Evolutionary conservation across 805 yeast genomes (phyloP).

Genomic region (Starmera pachycereana): DNA sequence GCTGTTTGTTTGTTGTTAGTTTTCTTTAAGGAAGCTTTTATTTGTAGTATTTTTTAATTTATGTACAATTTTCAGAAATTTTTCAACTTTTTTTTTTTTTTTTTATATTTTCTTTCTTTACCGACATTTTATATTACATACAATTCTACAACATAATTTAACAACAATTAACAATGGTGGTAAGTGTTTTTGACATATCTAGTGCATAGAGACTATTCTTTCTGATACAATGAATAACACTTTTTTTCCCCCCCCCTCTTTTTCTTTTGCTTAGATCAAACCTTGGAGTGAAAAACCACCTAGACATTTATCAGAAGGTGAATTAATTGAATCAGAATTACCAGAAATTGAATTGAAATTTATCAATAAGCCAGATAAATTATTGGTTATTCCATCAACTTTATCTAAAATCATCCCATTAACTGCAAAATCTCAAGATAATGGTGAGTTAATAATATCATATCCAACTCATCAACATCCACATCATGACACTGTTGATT

Average conservation of each 20-base stretch:
- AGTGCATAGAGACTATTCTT: no score
- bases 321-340: constrained; percentile 14
- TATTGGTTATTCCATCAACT: neutral
- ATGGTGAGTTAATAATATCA: constrained; percentile 1
- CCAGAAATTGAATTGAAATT: neutral
- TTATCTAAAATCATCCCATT: neutral
- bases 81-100: neutral
- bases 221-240: no score
- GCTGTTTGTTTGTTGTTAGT: no score
- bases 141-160: neutral
- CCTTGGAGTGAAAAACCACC: constrained; percentile 37
- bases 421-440: constrained; percentile 4
- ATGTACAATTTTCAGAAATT: neutral
- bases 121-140: neutral
- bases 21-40: no score
- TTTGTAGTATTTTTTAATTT: neutral
- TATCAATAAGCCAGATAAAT: neutral
- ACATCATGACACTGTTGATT: constrained; percentile 17
- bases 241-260: no score
- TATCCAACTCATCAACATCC: neutral
- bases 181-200: no score
- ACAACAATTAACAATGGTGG: constrained; percentile 8
- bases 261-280: no score
- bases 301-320: constrained; percentile 43
- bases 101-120: neutral